phyloP scores from a whole-genome alignment of 345 rosid species.

The Populus deltoides region DNA sequence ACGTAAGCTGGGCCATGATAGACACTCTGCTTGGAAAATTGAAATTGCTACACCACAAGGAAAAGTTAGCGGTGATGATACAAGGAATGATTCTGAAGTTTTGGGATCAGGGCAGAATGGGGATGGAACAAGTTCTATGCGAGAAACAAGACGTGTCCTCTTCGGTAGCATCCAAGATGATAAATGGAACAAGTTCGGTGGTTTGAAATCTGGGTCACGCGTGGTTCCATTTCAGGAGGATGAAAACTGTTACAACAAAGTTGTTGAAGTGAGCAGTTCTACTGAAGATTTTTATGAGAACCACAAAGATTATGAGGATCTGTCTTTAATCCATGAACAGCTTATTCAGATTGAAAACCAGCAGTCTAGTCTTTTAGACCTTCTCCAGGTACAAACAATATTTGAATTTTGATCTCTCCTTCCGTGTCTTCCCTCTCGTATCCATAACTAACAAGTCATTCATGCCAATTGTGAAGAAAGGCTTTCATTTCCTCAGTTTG shows the following conservation, averaged over 20 bases:
- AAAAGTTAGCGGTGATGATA: constrained; percentile 23
- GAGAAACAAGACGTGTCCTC: constrained; percentile 46
- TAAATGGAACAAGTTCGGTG: constrained; percentile 40
- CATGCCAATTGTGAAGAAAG: not conserved
- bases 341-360: constrained; percentile 84
- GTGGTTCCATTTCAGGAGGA: constrained; percentile 58
- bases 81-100: constrained; percentile 21
- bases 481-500: not conserved
- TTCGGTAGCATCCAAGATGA: constrained; percentile 31
- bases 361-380: constrained; percentile 68
- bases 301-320: constrained; percentile 57
- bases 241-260: constrained; percentile 31
- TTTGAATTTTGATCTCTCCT: not conserved
- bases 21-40: constrained; percentile 33
- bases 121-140: constrained; percentile 24
- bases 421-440: not conserved
- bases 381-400: constrained; percentile 66
- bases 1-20: constrained; percentile 27
- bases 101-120: constrained; percentile 27
- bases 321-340: constrained; percentile 62
- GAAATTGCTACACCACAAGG: constrained; percentile 32
- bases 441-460: not conserved
- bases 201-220: constrained; percentile 50
- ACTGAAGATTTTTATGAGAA: constrained; percentile 39
- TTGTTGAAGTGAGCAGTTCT: constrained; percentile 23